Base-by-base conservation (phyloP, 1,139 yeast genomes). In the Geotrichum carabidarum region DNA sequence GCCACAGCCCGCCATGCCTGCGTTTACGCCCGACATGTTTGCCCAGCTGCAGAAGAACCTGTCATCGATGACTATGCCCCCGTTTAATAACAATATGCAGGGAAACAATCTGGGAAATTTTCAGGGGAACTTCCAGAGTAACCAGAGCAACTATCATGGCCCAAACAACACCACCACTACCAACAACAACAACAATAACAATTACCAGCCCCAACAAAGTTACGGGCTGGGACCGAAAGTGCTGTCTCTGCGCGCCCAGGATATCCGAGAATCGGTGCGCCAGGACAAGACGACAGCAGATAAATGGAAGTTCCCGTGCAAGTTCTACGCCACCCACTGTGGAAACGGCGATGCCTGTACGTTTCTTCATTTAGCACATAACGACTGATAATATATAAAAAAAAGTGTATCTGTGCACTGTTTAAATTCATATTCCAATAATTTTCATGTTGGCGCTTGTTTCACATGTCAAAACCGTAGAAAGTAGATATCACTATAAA, bases 211-310 rank as follows among this genome's bases (percentile, higher is more conserved):
- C 30, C 32, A 41, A 6, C 37, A 11, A 15, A 41, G 22, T 12
- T 45, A 40, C 22, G 38, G 44, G 5, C 44, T 53, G 27, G n/a
- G 50, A 1, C 45, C 44, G 9, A 45, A 47, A 9, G 42, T 50
- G 27, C 42, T 58, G 9, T 53, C 50, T 2, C 41, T 52, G 34
- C 57, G 65, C 7, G 36, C 38, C 15, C 53, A 46, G 18, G 66
- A 63, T 52, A 56, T 59, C 12, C 60, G 66, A 6, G 58, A 51
- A 2, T 42, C 41, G 8, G 66, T 63, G 11, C 58, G 60, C n/a
- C 44, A 52, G n/a, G 58, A 60, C 44, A 52, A 51, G 6, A 53
- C 56, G 5, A 51, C 58, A 4, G n/a, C 42, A 1, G 59, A 57
- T 27, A 49, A 53, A 17, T 62, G 60, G 51, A 54, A 54, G 9